Conservation (phyloP, 2,329 filamentous ascomycete species). For the Cordyceps tenuipes region DNA sequence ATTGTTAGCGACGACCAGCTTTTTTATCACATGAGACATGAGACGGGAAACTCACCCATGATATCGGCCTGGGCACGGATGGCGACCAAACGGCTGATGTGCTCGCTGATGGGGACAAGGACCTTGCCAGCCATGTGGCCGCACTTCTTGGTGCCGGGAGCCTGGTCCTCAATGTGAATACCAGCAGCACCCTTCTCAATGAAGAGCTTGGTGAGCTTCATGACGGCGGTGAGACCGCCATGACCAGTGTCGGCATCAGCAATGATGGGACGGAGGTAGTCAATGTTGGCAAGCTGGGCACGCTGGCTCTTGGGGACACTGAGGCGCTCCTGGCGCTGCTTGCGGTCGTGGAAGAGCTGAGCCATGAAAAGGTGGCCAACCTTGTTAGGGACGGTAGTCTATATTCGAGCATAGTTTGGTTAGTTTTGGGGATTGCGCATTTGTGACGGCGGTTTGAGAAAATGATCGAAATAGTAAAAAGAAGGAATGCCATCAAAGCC, state of each 20-base stretch:
- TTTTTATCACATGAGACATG: not conserved
- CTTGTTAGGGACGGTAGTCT: conserved; percentile 98
- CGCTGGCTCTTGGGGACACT: conserved; percentile 67
- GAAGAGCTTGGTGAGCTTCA: conserved; percentile 99
- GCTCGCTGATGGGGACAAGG: conserved; percentile 90
- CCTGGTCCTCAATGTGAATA: conserved; percentile 98
- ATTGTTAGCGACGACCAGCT: not conserved
- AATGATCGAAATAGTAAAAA: not conserved
- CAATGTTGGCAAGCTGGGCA: conserved; percentile 65
- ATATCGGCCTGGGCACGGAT: conserved; percentile 98
- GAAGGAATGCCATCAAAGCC: not conserved
- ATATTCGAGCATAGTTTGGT: conserved; percentile 4
- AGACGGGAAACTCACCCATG: conserved; percentile 58
- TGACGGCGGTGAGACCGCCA: conserved; percentile 93
- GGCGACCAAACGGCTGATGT: conserved; percentile 94
- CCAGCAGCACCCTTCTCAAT: conserved; percentile 93
- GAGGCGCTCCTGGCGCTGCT: conserved; percentile 92
- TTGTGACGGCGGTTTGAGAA: not conserved
- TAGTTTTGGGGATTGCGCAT: not conserved
- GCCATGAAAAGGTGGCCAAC: conserved; percentile 96
- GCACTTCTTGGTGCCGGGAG: conserved; percentile 98
- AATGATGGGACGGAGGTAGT: conserved; percentile 92
- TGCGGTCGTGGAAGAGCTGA: conserved; percentile 98
- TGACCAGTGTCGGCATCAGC: conserved; percentile 97
- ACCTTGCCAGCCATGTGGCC: conserved; percentile 99